Evolutionary conservation across 768 basidiomycete genomes (phyloP).

Genomic region (Rickenella mellea): DNA sequence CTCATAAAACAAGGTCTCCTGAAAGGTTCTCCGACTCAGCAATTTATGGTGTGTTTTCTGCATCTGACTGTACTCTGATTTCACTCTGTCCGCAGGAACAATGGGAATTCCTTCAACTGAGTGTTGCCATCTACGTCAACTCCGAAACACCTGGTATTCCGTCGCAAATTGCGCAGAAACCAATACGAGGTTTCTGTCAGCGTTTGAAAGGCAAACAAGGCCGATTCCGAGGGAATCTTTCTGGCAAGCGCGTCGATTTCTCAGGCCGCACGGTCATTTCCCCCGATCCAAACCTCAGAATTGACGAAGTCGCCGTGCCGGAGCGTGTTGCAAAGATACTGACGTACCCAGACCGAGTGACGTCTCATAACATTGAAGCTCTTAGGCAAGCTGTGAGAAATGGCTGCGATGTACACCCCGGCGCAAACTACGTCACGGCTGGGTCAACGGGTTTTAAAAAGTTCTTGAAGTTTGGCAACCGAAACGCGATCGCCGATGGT

Average conservation of each 20-base stretch:
- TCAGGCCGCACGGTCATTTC: constrained; percentile 98
- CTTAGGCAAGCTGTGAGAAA: constrained; percentile 75
- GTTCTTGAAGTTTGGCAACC: constrained; percentile 80
- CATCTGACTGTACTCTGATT: constrained; percentile 1
- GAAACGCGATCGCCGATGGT: constrained; percentile 70
- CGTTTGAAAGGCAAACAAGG: constrained; percentile 98
- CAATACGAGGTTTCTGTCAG: constrained; percentile 95
- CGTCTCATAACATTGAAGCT: constrained; percentile 74
- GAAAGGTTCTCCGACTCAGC: constrained; percentile 80
- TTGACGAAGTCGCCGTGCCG: constrained; percentile 97
- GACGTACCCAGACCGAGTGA: constrained; percentile 95
- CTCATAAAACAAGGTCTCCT: constrained; percentile 84
- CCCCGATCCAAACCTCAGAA: constrained; percentile 96
- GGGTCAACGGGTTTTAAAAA: constrained; percentile 78
- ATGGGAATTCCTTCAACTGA: constrained; percentile 95
- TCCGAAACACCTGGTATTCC: constrained; percentile 93
- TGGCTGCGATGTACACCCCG: constrained; percentile 86
- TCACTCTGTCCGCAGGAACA: constrained; percentile 55
- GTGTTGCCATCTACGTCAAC: constrained; percentile 97
- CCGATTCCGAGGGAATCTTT: constrained; percentile 95
- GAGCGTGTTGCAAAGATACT: constrained; percentile 90
- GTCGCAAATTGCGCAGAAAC: constrained; percentile 80
- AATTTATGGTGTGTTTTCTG: constrained; percentile 64
- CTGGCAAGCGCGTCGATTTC: constrained; percentile 98
- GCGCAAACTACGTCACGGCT: constrained; percentile 87